phyloP scores from a whole-genome alignment of 768 basidiomycete genomes.

The Podaxis rugospora region DNA sequence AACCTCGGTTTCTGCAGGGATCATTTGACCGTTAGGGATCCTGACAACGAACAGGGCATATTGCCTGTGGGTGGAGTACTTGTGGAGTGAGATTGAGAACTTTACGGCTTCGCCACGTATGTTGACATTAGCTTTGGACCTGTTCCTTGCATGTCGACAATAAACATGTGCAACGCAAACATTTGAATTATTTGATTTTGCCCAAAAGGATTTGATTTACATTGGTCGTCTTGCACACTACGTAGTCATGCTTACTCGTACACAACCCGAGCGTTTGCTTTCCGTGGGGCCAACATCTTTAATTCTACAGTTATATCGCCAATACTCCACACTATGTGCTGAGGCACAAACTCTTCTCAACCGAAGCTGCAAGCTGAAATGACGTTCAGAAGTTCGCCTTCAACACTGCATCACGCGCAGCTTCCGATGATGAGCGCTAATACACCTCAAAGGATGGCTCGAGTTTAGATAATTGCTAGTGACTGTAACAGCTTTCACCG shows the following conservation, averaged over 20 bases:
- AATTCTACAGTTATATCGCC: not conserved
- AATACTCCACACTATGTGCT: too few relatives aligned
- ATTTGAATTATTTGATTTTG: not conserved
- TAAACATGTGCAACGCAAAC: not conserved
- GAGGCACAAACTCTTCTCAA: not conserved
- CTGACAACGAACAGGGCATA: not conserved
- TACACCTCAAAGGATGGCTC: not conserved
- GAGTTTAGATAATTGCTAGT: not conserved
- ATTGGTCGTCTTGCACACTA: not conserved
- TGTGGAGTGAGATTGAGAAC: not conserved
- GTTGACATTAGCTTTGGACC: slow-evolving; percentile 8
- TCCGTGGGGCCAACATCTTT: not conserved
- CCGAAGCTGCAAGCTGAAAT: not conserved
- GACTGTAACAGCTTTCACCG: not conserved
- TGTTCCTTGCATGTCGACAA: not conserved
- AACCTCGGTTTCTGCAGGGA: not conserved
- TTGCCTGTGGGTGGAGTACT: not conserved
- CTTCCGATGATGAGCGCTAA: not conserved
- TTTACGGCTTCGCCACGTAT: not conserved
- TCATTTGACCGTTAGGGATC: not conserved
- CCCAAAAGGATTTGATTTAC: not conserved
- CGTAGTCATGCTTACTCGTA: not conserved
- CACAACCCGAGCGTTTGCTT: not conserved
- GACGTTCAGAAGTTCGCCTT: not conserved
- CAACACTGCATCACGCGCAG: not conserved